Base-by-base conservation (phyloP, 1,139 yeast species). In the Kurtzmaniella quercitrusa region DNA sequence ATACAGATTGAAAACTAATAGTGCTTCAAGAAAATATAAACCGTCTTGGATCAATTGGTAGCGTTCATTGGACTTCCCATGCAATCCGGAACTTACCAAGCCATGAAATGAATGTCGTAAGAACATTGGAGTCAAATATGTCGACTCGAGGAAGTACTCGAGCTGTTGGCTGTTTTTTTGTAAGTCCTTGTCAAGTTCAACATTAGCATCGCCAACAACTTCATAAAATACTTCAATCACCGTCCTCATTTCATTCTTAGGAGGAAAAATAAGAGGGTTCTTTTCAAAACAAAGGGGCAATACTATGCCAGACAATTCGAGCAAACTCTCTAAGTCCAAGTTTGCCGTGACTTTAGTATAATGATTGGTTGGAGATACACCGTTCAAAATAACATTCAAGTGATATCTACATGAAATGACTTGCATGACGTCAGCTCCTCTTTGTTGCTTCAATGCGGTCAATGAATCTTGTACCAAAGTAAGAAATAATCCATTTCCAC, bases 381-480 rank as follows among this genome's bases (percentile, higher is more conserved):
- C 71, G 17, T 82, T 89, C 18, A 80, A 70, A 1, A 82, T 68
- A 2, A 89, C 66, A 2, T 73, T 68, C 46, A 87, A 73, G 38
- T 88, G 95, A 55, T 84, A 89, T 11, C 88, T 73, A 59, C 98
- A 93, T 49, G 81, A 75, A 18, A 93, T 66, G 29, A 89, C 72
- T 55, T 93, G 98, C 9, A 87, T 68, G 43, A 88, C 61, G 44
- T 90, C 89, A 38, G 72, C 66, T 47, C 84, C 82, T 4, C 48
- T 36, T 19, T 47, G 46, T 3, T 44, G 40, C 8, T 73, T 65
- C 23, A 75, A 63, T 1, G 66, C 55, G 5, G 81, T 65, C 21
- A 89, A 63, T 16, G 77, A 69, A 15, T 70, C 70, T 51, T 89
- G 85, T 1, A 84, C 68, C 38, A 85, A 63, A 25, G 71, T 71